Conservation (phyloP, 1,284 basidiomycete species). For the Tylopilus sp. region DNA sequence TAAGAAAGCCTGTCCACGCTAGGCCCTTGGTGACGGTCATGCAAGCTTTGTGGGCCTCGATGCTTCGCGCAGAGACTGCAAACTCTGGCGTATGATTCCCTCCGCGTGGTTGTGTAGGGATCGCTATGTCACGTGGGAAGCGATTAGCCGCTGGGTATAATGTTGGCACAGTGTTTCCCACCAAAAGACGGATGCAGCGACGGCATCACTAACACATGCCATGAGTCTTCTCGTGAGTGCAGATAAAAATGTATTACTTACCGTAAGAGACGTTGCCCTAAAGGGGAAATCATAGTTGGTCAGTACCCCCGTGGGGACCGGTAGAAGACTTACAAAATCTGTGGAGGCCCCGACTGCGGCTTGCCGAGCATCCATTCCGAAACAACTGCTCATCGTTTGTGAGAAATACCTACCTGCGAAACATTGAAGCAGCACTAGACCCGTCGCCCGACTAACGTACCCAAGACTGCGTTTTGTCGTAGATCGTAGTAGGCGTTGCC, state of each 20-base stretch:
- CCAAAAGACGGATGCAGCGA: constrained; percentile 61
- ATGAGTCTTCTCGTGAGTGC: constrained; percentile 13
- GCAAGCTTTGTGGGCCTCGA: constrained; percentile 57
- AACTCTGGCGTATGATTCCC: constrained; percentile 69
- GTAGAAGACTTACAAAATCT: constrained; percentile 51
- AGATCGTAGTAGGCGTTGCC: constrained; percentile 50
- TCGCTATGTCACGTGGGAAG: constrained; percentile 41
- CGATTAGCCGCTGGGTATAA: constrained; percentile 7
- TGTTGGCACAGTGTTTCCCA: constrained; percentile 28
- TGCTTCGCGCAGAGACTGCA: constrained; percentile 52
- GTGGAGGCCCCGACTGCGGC: constrained; percentile 52
- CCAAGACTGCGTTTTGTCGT: constrained; percentile 56
- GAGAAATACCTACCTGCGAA: constrained; percentile 44
- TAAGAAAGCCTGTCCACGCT: constrained; percentile 54
- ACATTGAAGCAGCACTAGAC: not conserved
- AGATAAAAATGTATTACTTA: constrained; percentile 31
- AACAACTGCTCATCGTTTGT: constrained; percentile 38
- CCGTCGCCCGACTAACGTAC: constrained; percentile 33
- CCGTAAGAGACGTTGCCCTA: constrained; percentile 69
- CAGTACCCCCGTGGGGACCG: not conserved
- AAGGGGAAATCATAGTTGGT: constrained; percentile 15
- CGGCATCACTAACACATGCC: constrained; percentile 46
- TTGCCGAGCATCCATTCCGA: constrained; percentile 35
- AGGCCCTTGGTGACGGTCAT: constrained; percentile 57
- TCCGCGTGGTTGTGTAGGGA: constrained; percentile 56